Conservation (phyloP, 169 alveolate species). For the Neospora caninum region DNA sequence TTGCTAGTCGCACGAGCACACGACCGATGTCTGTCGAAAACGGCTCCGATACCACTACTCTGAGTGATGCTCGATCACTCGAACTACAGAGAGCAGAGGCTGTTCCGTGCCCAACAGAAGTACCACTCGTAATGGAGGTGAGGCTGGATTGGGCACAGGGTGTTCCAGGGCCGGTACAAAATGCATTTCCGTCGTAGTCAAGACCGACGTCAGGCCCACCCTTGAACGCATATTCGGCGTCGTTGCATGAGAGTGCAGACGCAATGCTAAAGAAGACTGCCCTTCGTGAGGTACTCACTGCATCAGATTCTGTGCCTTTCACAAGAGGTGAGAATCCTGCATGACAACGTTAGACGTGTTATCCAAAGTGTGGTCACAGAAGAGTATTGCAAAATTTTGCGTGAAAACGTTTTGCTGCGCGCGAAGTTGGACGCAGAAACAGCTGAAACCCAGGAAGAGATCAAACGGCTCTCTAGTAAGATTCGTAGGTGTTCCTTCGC, state of each 20-base stretch:
- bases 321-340: not conserved
- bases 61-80: not conserved
- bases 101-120: not conserved
- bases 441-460: not conserved
- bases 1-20: too few relatives aligned
- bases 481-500: not conserved
- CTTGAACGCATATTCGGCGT: too few relatives aligned
- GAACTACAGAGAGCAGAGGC: not conserved
- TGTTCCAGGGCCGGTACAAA: too few relatives aligned
- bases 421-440: not conserved
- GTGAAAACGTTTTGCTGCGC: not conserved
- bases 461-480: constrained; percentile 10
- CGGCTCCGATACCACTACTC: not conserved
- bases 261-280: too few relatives aligned
- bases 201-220: too few relatives aligned
- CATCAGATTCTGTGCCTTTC: not conserved
- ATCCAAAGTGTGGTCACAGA: not conserved
- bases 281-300: too few relatives aligned
- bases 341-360: too few relatives aligned
- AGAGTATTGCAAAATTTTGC: not conserved
- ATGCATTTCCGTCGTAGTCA: too few relatives aligned
- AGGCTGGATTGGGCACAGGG: not conserved
- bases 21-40: not conserved
- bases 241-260: too few relatives aligned
- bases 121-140: not conserved